A percentile compares a stretch with the other conserved stretches of the same genome.
These are phyloP conservation scores for Pyropia haitanensis DNA, from an alignment of 23 red algal genomes.

Conservation along the genomic window DNA sequence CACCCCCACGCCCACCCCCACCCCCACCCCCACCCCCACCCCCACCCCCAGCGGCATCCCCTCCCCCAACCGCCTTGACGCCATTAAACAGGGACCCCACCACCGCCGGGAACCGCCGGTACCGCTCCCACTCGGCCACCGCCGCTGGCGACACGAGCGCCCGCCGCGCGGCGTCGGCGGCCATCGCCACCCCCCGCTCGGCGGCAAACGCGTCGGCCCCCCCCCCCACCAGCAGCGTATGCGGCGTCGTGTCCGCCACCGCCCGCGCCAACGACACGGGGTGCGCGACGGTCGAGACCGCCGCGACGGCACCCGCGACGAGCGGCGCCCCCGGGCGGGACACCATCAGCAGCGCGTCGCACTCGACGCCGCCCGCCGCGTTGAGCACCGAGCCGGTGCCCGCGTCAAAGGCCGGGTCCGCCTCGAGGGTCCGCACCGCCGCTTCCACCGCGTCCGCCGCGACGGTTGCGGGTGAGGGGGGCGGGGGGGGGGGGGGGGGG, in stretches of 20 bases:
- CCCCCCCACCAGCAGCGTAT: conserved; percentile 74
- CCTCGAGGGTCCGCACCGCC: conserved; percentile 65
- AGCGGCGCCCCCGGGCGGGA: conserved; percentile 1
- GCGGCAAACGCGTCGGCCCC: conserved; percentile 71
- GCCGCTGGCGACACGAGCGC: conserved; percentile 40
- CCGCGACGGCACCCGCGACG: conserved; percentile 64
- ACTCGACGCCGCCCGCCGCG: conserved; percentile 58
- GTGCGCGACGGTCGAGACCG: conserved; percentile 31
- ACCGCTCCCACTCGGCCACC: conserved; percentile 50
- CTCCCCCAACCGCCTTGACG: too few species aligned
- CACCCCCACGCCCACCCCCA: too few species aligned
- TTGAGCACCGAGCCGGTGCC: conserved; percentile 72
- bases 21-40: too few species aligned
- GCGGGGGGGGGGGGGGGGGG: too few species aligned
- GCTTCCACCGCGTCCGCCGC: conserved; percentile 80
- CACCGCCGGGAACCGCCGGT: conserved; percentile 15
- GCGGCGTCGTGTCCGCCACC: conserved; percentile 75
- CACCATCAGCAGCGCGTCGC: conserved; percentile 83
- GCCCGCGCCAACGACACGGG: conserved; percentile 62
- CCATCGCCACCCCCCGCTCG: conserved; percentile 19
- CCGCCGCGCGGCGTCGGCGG: background rate
- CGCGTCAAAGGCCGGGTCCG: conserved; percentile 79
- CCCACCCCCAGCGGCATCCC: too few species aligned
- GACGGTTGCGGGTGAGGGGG: background rate
- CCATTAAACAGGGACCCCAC: conserved; percentile 41